A percentile compares a stretch with the other conserved stretches of the same genome.
Evolutionary conservation across 768 basidiomycete genomes (phyloP).

Genomic region (Serendipita vermifera): DNA sequence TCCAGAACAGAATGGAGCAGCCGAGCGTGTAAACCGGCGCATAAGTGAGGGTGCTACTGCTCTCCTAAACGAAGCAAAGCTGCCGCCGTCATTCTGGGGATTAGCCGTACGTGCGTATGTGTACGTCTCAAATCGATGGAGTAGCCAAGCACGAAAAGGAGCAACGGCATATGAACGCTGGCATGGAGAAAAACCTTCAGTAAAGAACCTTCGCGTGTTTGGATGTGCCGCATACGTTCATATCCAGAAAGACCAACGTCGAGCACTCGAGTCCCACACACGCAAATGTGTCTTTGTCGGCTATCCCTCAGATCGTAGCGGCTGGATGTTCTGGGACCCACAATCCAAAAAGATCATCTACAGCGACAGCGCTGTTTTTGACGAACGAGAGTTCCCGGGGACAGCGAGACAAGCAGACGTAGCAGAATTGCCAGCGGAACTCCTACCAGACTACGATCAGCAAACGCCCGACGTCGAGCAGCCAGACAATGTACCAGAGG

Average conservation of each 20-base stretch:
- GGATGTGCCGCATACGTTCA: conserved; percentile 30
- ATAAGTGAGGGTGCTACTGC: conserved; percentile 19
- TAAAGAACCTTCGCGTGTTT: conserved; percentile 24
- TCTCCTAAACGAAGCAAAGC: conserved; percentile 18
- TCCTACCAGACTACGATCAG: background rate
- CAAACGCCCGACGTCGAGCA: too few species aligned
- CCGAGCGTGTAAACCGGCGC: conserved; percentile 21
- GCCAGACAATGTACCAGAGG: too few species aligned
- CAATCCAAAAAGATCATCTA: conserved; percentile 13
- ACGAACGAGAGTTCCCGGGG: conserved; percentile 17
- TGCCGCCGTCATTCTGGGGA: conserved; percentile 18
- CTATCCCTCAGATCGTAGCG: conserved; percentile 25
- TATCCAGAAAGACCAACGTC: conserved; percentile 22
- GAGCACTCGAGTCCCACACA: conserved; percentile 13
- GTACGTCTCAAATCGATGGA: background rate
- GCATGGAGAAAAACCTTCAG: conserved; percentile 14
- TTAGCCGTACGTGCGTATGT: background rate
- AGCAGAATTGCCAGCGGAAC: too few species aligned
- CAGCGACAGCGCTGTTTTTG: conserved; percentile 12
- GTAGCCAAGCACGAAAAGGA: too few species aligned
- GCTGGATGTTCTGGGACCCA: conserved; percentile 26
- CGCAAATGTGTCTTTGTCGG: conserved; percentile 29
- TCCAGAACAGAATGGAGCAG: conserved; percentile 24
- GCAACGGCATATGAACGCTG: conserved; percentile 15
- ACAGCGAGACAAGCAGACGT: too few species aligned